Conservation (phyloP, 371 early-diverging fungal species). For the Mucor saturninus region DNA sequence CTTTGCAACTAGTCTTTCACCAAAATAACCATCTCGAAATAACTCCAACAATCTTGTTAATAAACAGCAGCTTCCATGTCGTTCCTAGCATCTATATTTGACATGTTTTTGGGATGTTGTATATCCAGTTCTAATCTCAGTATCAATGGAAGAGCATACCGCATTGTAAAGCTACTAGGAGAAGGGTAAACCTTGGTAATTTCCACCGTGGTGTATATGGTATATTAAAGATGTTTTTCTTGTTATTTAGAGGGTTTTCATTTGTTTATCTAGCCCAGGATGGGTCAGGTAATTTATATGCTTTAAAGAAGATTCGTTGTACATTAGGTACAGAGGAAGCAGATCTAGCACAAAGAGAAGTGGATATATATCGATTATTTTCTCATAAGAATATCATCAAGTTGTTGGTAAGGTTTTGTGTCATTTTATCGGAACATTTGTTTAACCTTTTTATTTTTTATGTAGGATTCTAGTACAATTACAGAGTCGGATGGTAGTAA, state of each 20-base stretch:
- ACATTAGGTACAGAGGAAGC: conserved; percentile 64
- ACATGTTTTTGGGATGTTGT: conserved; percentile 25
- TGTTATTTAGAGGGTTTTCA: conserved; percentile 67
- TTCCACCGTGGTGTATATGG: no score
- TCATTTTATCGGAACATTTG: neutral
- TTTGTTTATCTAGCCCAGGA: conserved; percentile 75
- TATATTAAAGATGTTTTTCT: no score
- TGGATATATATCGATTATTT: conserved; percentile 62
- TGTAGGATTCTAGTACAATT: conserved; percentile 42
- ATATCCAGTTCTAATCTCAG: conserved; percentile 68
- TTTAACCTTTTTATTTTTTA: neutral
- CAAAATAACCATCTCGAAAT: no score
- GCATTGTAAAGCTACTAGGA: conserved; percentile 67
- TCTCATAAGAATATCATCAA: conserved; percentile 68
- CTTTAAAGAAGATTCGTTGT: conserved; percentile 76
- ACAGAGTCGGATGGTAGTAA: conserved; percentile 63
- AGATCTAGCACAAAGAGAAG: conserved; percentile 61
- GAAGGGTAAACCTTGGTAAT: conserved; percentile 59
- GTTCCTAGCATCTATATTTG: conserved; percentile 20
- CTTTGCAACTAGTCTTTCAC: no score
- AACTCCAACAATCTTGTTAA: no score
- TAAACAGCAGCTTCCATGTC: no score
- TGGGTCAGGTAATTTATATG: conserved; percentile 57
- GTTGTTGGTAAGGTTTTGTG: conserved; percentile 53
- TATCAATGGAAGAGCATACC: conserved; percentile 66